Evolutionary conservation across 768 basidiomycete genomes (phyloP), one percentile per base, ranked within the genome.

Genomic region (Gloeopeniophorella convolvens): DNA sequence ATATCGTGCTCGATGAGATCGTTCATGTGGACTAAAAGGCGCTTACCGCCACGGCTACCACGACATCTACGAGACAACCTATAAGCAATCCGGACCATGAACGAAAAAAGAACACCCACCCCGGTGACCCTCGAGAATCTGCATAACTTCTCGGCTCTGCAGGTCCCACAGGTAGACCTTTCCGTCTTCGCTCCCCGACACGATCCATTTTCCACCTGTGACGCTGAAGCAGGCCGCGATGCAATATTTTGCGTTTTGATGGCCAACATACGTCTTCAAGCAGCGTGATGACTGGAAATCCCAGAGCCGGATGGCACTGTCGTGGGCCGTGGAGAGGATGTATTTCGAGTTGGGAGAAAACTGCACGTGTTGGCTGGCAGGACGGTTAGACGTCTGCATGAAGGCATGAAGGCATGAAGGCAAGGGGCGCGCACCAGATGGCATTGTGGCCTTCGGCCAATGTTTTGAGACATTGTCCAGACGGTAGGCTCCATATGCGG

Each of bases 341-440:
- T 91, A 94, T 67, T 89, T 89, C 6, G 90, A 92, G 61, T 96
- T 96, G 8, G 95, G 95, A 0, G 94, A 94, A 70, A 99, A 97
- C 60, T 85, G 80, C 13, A 93, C 91, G 61, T 87, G 85, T 68
- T 94, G 90, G 54, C 90, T 90, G 60, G 16, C 44, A 42, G 39
- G 32, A 4, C 27, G 15, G 43, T 40, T 18, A 6, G 35, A 37
- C 21, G 23, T 21, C n/a, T 21, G 12, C 11, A 20, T 6, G n/a
- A 30, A n/a, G 3, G 9, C 5, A 23, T 24, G 24, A 6, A 51
- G 33, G 24, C 40, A 21, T 26, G 33, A 33, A 39, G 9, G 8
- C 15, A 43, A 41, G 16, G 5, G 31, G 13, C n/a, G 16, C 52
- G 20, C 62, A 90, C 86, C 81, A 93, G 56, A 91, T 76, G 2